Base-by-base conservation (phyloP, 805 yeast species). In the Helenozyma baotianmanensis region DNA sequence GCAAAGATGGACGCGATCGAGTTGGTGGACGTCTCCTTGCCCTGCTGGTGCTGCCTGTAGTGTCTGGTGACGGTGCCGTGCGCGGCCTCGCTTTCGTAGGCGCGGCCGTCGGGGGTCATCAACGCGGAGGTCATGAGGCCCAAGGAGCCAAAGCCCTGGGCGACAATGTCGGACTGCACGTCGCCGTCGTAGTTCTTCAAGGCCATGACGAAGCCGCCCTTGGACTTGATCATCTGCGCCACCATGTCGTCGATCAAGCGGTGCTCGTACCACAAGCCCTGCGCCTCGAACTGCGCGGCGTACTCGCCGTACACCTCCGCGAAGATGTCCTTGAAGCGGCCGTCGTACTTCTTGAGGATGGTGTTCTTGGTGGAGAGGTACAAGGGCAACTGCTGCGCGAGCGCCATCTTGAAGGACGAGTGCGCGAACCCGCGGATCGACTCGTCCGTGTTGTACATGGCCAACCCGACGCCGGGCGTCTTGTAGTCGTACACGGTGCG, bases 31-130 rank as follows among this genome's bases (percentile, higher is more conserved):
- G 97, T 90, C 68, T 89, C 97, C 61, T 88, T 85, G 47, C 97
- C 97, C 64, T 83, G 85, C 68, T 90, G 97, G 64, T 86, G 87
- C 65, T 82, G 92, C 70, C 97, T 83, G 70, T 74, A 90, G 62
- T 90, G 97, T 69, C 97, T 84, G 29, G 97, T 90, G 50, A 90
- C 97, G 10, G 97, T 90, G 36, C 97, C 97, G 60, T 90, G 97
- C n/a, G 97, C 97, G 39, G 97, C 97, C 71, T 90, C 97, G 35
- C 88, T 70, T 70, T 90, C 97, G 60, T 86, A 89, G 10, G 96
- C 81, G 69, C 84, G 85, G 16, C 97, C 97, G 62, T 90, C 97
- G 31, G 97, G 94, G n/a, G 97, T 80, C 55, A 88, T 78, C 49
- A 90, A 75, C n/a, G 87, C 95, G 3, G 97, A 90, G 21, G 97